Base-by-base conservation (phyloP, 1,139 yeast genomes). In the Groenewaldozyma sp. region DNA sequence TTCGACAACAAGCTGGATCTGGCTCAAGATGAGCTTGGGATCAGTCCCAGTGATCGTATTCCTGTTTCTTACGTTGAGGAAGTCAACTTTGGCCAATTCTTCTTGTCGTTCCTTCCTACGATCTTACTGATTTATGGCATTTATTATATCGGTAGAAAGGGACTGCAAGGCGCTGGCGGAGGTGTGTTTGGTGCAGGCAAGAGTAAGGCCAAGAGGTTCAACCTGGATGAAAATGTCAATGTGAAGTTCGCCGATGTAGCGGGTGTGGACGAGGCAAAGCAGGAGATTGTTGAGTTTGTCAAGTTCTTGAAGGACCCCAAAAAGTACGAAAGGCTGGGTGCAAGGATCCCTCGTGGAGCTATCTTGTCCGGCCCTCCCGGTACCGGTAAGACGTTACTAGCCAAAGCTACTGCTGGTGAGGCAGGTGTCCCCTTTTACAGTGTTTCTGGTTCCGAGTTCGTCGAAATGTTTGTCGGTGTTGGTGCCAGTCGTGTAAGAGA, bases 401-500 rank as follows among this genome's bases (percentile, higher is more conserved):
- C 98, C 9, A 88, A 84, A 61, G 98, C 98, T 7, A 91, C 98
- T 26, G 98, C 98, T 1, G 98, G 98, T 47, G 98, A 91, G 62
- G 97, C 98, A 0, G 94, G 91, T 37, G 98, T 91, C 35, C 97
- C 98, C 24, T 91, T 91, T 57, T 76, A 77, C 51, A 82, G 95
- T 10, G 97, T 91, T 9, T 84, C 95, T 2, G 98, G 97, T 52
- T 88, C 97, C 10, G 97, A 91, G 59, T 91, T 91, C 53, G 95
- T 91, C n/a, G 98, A 91, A 63, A 88, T 91, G 97, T 88, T 87
- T 67, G 96, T 87, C 24, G 97, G 98, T 66, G 97, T 91, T 11
- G 98, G 98, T 64, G 96, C 97, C 1, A 82, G 94, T 13, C 76
- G 98, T 59, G 98, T 91, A 29, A 82, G 98, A 58, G 97, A 91